Conservation (phyloP, 441 rosid species). For the Capsella rubella region DNA sequence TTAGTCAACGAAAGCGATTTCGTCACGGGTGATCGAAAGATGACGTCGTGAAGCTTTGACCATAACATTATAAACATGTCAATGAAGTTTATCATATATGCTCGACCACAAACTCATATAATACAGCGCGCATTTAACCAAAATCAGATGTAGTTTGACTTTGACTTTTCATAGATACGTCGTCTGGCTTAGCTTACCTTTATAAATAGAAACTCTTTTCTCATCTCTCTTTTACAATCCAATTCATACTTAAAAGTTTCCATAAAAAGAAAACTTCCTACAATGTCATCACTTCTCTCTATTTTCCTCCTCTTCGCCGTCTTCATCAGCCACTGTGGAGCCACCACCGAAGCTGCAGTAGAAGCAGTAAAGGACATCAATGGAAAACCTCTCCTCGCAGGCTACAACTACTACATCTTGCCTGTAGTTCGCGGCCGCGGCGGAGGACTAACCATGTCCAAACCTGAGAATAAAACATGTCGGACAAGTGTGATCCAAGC, state of each 20-base stretch:
- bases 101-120: constrained; percentile 11
- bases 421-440: constrained; percentile 63
- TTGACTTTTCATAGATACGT: constrained; percentile 2
- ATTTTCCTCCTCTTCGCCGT: constrained; percentile 24
- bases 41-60: constrained; percentile 36
- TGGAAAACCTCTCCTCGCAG: constrained; percentile 47
- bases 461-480: constrained; percentile 38
- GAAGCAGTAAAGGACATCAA: constrained; percentile 48
- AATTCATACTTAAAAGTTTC: constrained; percentile 5
- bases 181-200: background rate
- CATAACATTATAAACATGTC: background rate
- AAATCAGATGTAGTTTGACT: background rate
- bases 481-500: constrained; percentile 54
- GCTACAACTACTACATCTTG: constrained; percentile 53
- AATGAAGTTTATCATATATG: background rate
- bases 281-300: constrained; percentile 33
- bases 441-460: constrained; percentile 58
- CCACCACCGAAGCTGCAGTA: constrained; percentile 34
- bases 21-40: constrained; percentile 36
- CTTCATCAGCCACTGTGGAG: constrained; percentile 32
- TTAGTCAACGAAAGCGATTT: background rate
- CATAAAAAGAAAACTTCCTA: constrained; percentile 24
- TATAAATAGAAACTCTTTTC: constrained; percentile 26
- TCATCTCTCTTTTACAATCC: background rate
- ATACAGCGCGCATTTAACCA: no score